Conservation (phyloP, 805 yeast species). For the Candida easanensis region DNA sequence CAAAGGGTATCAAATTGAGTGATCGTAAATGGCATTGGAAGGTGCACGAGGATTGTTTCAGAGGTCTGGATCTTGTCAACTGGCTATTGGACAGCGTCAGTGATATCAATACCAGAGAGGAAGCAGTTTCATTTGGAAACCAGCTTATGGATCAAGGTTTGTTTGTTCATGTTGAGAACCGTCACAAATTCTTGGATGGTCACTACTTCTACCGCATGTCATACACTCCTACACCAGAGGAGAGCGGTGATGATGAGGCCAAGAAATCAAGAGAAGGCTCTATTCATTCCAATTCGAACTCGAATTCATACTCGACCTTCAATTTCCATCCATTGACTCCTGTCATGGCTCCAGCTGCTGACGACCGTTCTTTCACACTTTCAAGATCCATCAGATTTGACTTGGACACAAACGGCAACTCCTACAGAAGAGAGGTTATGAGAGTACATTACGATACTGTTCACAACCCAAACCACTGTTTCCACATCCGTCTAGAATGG, state of each 20-base stretch:
- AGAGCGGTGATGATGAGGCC: conserved; percentile 9
- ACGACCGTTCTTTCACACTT: conserved; percentile 44
- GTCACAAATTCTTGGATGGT: conserved; percentile 88
- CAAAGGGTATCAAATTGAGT: conserved; percentile 60
- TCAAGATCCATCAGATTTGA: conserved; percentile 68
- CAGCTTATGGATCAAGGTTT: conserved; percentile 66
- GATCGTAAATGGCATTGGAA: conserved; percentile 93
- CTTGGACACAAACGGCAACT: conserved; percentile 68
- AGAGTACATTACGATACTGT: conserved; percentile 88
- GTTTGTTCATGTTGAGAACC: conserved; percentile 75
- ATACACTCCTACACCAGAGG: conserved; percentile 10
- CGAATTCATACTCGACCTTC: no score
- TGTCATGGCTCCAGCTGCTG: conserved; percentile 13
- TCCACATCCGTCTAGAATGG: conserved; percentile 92
- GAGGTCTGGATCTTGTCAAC: conserved; percentile 81
- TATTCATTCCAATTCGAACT: background rate
- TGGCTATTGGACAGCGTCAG: conserved; percentile 81
- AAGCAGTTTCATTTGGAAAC: conserved; percentile 81
- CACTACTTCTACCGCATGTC: conserved; percentile 68
- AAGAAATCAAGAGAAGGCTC: conserved; percentile 10
- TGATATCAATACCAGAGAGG: conserved; percentile 79
- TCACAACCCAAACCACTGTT: conserved; percentile 93
- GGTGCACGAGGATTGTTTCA: conserved; percentile 69
- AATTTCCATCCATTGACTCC: conserved; percentile 20
- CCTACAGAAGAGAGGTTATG: conserved; percentile 74